A percentile compares a stretch with the other conserved stretches of the same genome.
phyloP scores from a whole-genome alignment of 495 filamentous ascomycete species.

The Glonium stellatum region DNA sequence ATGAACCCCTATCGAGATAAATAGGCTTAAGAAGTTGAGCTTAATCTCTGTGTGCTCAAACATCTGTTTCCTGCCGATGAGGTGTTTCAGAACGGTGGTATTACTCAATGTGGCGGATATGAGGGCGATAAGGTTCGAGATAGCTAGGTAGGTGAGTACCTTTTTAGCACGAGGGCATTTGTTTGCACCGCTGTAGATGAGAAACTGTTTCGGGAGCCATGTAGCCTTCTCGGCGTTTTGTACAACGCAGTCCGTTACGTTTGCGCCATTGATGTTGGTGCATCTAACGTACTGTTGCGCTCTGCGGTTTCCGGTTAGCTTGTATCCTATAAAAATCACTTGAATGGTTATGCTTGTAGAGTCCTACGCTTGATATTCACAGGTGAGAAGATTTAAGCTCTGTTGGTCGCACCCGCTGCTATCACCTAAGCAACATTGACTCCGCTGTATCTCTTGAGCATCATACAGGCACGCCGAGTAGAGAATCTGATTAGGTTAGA shows the following conservation, averaged over 20 bases:
- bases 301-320: background rate
- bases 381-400: background rate
- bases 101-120: conserved; percentile 7
- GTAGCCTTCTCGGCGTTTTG: conserved; percentile 1
- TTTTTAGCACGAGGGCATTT: conserved; percentile 3
- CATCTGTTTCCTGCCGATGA: conserved; percentile 1
- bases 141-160: background rate
- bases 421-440: background rate
- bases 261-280: background rate
- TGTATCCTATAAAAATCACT: background rate
- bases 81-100: conserved; percentile 5
- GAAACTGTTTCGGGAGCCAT: background rate
- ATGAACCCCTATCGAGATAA: conserved; percentile 10
- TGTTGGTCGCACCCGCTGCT: background rate
- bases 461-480: background rate
- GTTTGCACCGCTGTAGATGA: background rate
- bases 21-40: conserved; percentile 11
- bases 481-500: background rate
- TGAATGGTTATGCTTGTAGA: background rate
- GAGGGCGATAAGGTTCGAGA: background rate
- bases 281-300: conserved; percentile 1
- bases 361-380: conserved; percentile 8
- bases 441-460: background rate
- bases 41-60: conserved; percentile 3
- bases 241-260: conserved; percentile 3